Base-by-base conservation (phyloP, 2,329 filamentous ascomycete species). In the Raffaelea arxii region DNA sequence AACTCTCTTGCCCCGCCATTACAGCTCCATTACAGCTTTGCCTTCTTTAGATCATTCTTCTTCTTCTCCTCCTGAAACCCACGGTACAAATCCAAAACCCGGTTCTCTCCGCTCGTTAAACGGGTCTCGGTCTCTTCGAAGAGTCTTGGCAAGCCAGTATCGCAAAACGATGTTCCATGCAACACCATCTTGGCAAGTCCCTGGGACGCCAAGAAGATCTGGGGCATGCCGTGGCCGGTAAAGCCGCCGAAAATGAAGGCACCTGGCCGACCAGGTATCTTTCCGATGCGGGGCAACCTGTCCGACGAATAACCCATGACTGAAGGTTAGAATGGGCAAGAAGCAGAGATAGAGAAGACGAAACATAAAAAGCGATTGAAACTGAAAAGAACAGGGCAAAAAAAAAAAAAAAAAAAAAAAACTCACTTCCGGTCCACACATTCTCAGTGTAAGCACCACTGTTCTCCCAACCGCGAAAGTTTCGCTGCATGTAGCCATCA, bases 171-270 rank as follows among this genome's bases (percentile, higher is more conserved):
- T 1, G 41, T 32, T 3, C 52, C 58, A 2, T 59, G 50, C 5
- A 55, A 25, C 50, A 43, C 30, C 67, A 74, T 71, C 24, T 56
- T 50, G 2, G 62, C 66, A 6, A 73, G 37, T 0, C 61, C 68
- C 49, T 67, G 65, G 7, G 63, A 63, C 6, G 62, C 55, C 0
- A 69, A 56, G 19, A 67, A 66, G 18, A 72, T 64, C 23, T 68
- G 54, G 0, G 69, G 64, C 71, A 76, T 76, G 1, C 72, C 73
- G 47, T 74, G 70, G 0, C 73, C 72, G 27, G 65, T 68, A 49
- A 74, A 75, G 1, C 72, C 72, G 0, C 66, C 70, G 21, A 70
- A 56, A n/a, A 75, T 59, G 41, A 64, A 69, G 50, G 70, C 63
- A 5, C 61, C 62, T 2, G 58, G 46, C 41, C 60, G 62, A 0